Conservation (phyloP, 2,329 filamentous ascomycete genomes). For the Xylaria polymorpha region DNA sequence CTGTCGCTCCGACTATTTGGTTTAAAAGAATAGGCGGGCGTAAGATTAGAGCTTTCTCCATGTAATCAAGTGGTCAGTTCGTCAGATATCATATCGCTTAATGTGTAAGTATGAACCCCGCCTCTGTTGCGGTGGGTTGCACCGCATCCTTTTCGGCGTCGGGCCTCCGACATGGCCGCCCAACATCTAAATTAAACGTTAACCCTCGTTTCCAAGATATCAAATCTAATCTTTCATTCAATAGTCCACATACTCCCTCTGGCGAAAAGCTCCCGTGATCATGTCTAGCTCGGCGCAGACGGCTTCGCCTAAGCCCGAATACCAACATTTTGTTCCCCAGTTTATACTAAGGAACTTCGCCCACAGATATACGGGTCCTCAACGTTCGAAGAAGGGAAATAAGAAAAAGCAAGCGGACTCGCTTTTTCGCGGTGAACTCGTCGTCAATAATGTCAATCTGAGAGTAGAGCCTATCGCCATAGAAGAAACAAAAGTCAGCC, state of each 20-base stretch:
- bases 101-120: conserved; percentile 26
- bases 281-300: conserved; percentile 16
- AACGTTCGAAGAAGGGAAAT: conserved; percentile 26
- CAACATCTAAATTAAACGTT: background rate
- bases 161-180: conserved; percentile 7
- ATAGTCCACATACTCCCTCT: background rate
- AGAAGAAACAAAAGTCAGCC: conserved; percentile 40
- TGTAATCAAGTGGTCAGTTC: background rate
- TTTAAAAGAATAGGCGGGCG: background rate
- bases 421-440: conserved; percentile 40
- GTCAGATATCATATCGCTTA: conserved; percentile 7
- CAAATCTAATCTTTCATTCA: background rate
- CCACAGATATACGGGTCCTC: conserved; percentile 33
- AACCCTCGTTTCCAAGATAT: background rate
- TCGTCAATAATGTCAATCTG: conserved; percentile 46
- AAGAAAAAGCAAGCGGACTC: conserved; percentile 31
- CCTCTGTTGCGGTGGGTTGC: conserved; percentile 15
- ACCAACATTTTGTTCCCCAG: conserved; percentile 44
- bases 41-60: background rate
- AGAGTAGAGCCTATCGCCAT: conserved; percentile 28
- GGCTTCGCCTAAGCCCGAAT: conserved; percentile 31
- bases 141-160: conserved; percentile 3
- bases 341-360: conserved; percentile 42
- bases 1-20: background rate
- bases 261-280: background rate